Evolutionary conservation across 306 rosid species (phyloP).

Genomic region (Carpinus fangiana): DNA sequence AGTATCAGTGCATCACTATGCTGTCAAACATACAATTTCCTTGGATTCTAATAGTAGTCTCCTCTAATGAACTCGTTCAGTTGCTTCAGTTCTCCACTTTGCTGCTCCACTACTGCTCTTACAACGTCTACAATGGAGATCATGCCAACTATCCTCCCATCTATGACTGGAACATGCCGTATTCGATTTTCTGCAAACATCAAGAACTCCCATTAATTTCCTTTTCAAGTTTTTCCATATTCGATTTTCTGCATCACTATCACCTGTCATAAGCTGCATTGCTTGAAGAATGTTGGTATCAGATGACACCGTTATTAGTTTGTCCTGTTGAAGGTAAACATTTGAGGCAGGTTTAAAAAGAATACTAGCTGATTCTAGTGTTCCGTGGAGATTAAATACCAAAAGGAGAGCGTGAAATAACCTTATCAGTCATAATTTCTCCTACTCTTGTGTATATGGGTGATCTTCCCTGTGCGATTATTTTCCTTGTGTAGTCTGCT

Average conservation of each 20-base stretch:
- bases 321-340: slow-evolving; percentile 45
- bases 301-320: slow-evolving; percentile 70
- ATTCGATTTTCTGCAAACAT: slow-evolving; percentile 56
- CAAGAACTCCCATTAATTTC: slow-evolving; percentile 3
- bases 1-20: not conserved
- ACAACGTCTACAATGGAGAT: slow-evolving; percentile 87
- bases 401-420: slow-evolving; percentile 25
- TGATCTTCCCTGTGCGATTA: slow-evolving; percentile 78
- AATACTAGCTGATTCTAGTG: not conserved
- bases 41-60: slow-evolving; percentile 48
- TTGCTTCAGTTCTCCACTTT: slow-evolving; percentile 70
- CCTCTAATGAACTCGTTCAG: slow-evolving; percentile 73
- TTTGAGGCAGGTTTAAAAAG: not conserved
- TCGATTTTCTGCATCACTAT: slow-evolving; percentile 5
- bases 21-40: not conserved
- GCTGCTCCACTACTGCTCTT: slow-evolving; percentile 77
- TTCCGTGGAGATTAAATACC: not conserved
- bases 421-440: slow-evolving; percentile 90
- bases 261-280: slow-evolving; percentile 90
- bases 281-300: slow-evolving; percentile 81
- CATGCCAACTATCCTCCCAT: slow-evolving; percentile 86
- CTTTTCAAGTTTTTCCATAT: not conserved
- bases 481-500: slow-evolving; percentile 69
- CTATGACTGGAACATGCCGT: slow-evolving; percentile 83
- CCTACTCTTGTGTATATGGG: slow-evolving; percentile 62